These are phyloP conservation scores for Cenchrus purpureus DNA, from an alignment of 176 grass and related monocot species.

Conservation along the genomic window DNA sequence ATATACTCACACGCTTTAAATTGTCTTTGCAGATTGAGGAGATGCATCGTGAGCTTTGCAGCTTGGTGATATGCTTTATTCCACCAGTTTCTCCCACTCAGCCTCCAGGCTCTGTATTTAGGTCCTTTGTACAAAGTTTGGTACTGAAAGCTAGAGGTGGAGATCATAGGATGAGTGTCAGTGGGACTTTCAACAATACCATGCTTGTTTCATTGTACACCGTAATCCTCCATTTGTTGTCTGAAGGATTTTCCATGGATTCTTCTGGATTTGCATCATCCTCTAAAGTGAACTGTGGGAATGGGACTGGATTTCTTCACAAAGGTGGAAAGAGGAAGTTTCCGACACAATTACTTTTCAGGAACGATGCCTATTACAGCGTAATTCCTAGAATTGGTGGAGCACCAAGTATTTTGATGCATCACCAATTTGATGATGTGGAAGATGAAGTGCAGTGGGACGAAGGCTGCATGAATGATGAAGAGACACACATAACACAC, in stretches of 20 bases:
- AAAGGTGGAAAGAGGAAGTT: slow-evolving; percentile 70
- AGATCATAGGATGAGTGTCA: slow-evolving; percentile 59
- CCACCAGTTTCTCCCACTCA: slow-evolving; percentile 51
- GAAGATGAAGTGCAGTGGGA: slow-evolving; percentile 76
- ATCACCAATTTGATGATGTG: slow-evolving; percentile 47
- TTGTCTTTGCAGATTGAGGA: slow-evolving; percentile 74
- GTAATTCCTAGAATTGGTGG: slow-evolving; percentile 73
- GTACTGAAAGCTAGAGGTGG: slow-evolving; percentile 65
- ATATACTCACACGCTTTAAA: background rate
- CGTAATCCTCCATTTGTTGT: slow-evolving; percentile 78
- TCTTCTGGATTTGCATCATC: slow-evolving; percentile 48
- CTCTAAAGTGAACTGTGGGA: slow-evolving; percentile 56
- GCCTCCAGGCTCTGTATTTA: slow-evolving; percentile 76
- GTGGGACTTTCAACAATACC: slow-evolving; percentile 54
- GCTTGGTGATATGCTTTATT: slow-evolving; percentile 70
- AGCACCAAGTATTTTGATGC: slow-evolving; percentile 59
- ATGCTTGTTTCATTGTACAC: slow-evolving; percentile 78
- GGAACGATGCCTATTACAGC: slow-evolving; percentile 60
- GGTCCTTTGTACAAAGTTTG: slow-evolving; percentile 66
- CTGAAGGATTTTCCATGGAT: slow-evolving; percentile 70
- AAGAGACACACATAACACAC: slow-evolving; percentile 67
- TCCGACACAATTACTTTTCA: slow-evolving; percentile 64
- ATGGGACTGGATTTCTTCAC: slow-evolving; percentile 75
- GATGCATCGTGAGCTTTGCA: slow-evolving; percentile 75
- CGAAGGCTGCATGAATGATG: slow-evolving; percentile 73